A percentile compares a stretch with the other conserved stretches of the same genome.
Evolutionary conservation across 257 asterid genomes (phyloP).

Genomic region (Rauvolfia tetraphylla): DNA sequence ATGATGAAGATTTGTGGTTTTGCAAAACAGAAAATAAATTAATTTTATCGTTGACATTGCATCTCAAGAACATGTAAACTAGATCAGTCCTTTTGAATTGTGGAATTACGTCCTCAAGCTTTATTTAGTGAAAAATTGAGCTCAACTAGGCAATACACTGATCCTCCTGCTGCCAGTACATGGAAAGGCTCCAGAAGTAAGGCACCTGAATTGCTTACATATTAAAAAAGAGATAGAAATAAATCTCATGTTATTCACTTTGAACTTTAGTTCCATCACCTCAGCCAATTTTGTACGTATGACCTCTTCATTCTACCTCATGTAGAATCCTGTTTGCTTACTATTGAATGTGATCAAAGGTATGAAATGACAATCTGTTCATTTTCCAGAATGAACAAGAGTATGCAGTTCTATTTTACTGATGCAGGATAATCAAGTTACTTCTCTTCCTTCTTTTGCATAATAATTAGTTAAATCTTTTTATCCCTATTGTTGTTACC

Average conservation of each 20-base stretch:
- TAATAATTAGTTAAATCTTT: background rate
- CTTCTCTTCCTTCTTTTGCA: background rate
- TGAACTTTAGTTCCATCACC: background rate
- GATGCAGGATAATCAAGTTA: background rate
- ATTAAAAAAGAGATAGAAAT: background rate
- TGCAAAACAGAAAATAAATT: background rate
- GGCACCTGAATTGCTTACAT: background rate
- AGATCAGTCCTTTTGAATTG: background rate
- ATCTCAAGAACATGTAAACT: background rate
- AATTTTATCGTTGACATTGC: background rate
- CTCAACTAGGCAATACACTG: background rate
- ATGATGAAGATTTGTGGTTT: background rate
- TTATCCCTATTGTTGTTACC: background rate
- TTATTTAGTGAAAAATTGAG: background rate
- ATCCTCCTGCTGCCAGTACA: background rate
- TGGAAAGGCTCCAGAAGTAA: background rate
- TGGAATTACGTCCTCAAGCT: background rate
- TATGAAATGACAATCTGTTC: background rate
- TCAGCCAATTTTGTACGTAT: background rate
- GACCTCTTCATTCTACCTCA: background rate
- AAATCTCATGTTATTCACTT: background rate
- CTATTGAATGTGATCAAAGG: background rate
- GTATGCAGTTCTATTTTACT: background rate
- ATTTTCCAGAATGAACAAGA: background rate
- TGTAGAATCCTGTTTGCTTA: background rate